phyloP scores from a whole-genome alignment of 257 asterid genomes.

The Nicotiana noctiflora region DNA sequence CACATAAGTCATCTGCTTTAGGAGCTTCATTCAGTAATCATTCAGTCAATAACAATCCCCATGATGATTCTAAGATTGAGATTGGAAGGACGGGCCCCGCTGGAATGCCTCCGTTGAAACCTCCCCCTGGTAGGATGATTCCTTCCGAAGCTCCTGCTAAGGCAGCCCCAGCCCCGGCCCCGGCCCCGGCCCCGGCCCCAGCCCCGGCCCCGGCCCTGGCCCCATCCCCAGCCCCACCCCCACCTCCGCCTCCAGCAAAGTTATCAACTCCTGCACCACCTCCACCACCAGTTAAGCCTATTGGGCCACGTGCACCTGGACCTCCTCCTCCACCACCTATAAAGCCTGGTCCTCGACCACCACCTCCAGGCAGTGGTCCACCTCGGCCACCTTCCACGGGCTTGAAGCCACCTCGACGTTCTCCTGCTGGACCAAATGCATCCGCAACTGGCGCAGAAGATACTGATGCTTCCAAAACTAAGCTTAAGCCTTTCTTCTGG shows the following conservation, averaged over 20 bases:
- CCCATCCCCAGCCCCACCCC: slow-evolving; percentile 27
- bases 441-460: slow-evolving; percentile 36
- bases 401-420: slow-evolving; percentile 41
- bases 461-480: slow-evolving; percentile 53
- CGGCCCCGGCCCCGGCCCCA: slow-evolving; percentile 11
- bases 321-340: slow-evolving; percentile 44
- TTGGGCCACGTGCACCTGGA: slow-evolving; percentile 29
- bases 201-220: too few species aligned
- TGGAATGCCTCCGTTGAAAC: slow-evolving; percentile 52
- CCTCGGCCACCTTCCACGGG: slow-evolving; percentile 54
- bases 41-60: slow-evolving; percentile 28
- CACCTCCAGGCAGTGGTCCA: slow-evolving; percentile 43
- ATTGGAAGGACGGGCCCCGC: slow-evolving; percentile 24
- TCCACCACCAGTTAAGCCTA: slow-evolving; percentile 28
- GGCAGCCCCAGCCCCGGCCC: slow-evolving; percentile 14
- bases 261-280: slow-evolving; percentile 28
- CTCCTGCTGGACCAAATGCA: slow-evolving; percentile 38
- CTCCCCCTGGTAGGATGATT: slow-evolving; percentile 60
- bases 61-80: slow-evolving; percentile 34
- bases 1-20: slow-evolving; percentile 38
- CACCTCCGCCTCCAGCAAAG: slow-evolving; percentile 28
- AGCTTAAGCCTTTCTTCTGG: slow-evolving; percentile 98
- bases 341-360: slow-evolving; percentile 39
- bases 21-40: slow-evolving; percentile 37
- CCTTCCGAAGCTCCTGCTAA: slow-evolving; percentile 27